These are phyloP conservation scores for Blakeslea trispora DNA, from an alignment of 371 early-diverging fungal species.

Conservation along the genomic window DNA sequence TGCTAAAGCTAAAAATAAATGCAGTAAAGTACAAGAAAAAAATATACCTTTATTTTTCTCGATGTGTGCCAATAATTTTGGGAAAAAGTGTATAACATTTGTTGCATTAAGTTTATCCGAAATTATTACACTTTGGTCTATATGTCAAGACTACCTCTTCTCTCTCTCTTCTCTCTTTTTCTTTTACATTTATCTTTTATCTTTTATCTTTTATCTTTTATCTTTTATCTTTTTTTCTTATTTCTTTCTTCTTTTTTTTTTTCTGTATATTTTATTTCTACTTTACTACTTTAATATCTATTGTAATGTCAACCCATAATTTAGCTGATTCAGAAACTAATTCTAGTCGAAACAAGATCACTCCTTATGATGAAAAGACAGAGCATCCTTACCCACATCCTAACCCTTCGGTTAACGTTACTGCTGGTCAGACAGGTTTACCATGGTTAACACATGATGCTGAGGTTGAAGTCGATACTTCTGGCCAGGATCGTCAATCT, in stretches of 20 bases:
- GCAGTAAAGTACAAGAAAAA: no score
- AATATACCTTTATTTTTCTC: no score
- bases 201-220: constrained; percentile 3
- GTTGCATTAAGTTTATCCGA: neutral
- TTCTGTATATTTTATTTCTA: constrained; percentile 4
- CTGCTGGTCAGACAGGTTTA: constrained; percentile 25
- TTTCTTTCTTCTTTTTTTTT: constrained; percentile 5
- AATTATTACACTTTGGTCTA: neutral
- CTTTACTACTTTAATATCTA: constrained; percentile 1
- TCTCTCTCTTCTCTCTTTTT: constrained; percentile 3
- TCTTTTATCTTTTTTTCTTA: constrained; percentile 8
- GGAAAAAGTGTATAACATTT: no score
- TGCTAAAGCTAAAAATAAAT: no score
- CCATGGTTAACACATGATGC: constrained; percentile 28
- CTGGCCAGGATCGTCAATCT: neutral
- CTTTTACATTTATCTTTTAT: constrained; percentile 6
- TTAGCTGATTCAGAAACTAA: neutral
- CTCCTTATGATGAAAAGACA: constrained; percentile 16
- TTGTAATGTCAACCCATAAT: constrained; percentile 1
- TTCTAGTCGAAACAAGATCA: constrained; percentile 3
- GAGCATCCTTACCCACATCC: constrained; percentile 3
- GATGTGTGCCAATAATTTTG: no score
- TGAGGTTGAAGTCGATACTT: constrained; percentile 7
- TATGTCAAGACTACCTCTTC: no score
- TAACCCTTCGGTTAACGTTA: constrained; percentile 10